A percentile compares a stretch with the other conserved stretches of the same genome.
phyloP scores from a whole-genome alignment of 441 rosid species.

The Syzygium malaccense region DNA sequence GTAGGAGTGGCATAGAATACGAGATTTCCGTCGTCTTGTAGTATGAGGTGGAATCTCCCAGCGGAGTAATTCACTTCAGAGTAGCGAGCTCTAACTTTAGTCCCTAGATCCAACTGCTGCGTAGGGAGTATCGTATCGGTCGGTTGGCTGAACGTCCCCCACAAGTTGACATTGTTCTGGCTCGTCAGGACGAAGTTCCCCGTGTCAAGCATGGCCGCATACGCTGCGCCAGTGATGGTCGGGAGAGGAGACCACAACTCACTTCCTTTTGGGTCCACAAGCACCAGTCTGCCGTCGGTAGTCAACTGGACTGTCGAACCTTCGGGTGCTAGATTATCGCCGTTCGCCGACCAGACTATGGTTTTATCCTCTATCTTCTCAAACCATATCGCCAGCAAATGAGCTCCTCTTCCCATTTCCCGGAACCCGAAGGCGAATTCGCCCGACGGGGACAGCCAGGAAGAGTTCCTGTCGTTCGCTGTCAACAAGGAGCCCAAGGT shows the following conservation, averaged over 20 bases:
- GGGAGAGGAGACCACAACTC: slow-evolving; percentile 14
- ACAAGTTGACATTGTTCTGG: slow-evolving; percentile 4
- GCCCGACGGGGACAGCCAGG: slow-evolving; percentile 22
- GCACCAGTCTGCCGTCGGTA: slow-evolving; percentile 4
- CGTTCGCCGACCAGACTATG: slow-evolving; percentile 28
- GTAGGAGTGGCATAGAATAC: not conserved
- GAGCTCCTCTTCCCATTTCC: not conserved
- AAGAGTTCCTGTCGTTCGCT: not conserved
- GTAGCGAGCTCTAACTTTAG: slow-evolving; percentile 12
- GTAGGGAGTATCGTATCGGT: slow-evolving; percentile 31
- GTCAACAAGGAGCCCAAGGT: not conserved
- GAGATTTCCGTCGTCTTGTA: not conserved
- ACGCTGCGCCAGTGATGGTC: not conserved
- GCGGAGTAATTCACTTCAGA: slow-evolving; percentile 11
- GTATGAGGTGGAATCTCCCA: slow-evolving; percentile 9
- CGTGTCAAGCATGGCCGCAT: slow-evolving; percentile 21
- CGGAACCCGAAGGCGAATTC: slow-evolving; percentile 31
- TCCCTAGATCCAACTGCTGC: slow-evolving; percentile 14
- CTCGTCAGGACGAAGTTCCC: slow-evolving; percentile 28
- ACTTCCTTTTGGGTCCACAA: slow-evolving; percentile 11
- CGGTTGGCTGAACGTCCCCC: slow-evolving; percentile 39
- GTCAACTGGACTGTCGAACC: slow-evolving; percentile 21
- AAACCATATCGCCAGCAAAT: slow-evolving; percentile 18
- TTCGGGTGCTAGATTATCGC: not conserved
- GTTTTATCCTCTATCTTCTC: slow-evolving; percentile 19